Evolutionary conservation across 108 stramenopile species (phyloP).

Genomic region (Pseudonitzschia multiseries): DNA sequence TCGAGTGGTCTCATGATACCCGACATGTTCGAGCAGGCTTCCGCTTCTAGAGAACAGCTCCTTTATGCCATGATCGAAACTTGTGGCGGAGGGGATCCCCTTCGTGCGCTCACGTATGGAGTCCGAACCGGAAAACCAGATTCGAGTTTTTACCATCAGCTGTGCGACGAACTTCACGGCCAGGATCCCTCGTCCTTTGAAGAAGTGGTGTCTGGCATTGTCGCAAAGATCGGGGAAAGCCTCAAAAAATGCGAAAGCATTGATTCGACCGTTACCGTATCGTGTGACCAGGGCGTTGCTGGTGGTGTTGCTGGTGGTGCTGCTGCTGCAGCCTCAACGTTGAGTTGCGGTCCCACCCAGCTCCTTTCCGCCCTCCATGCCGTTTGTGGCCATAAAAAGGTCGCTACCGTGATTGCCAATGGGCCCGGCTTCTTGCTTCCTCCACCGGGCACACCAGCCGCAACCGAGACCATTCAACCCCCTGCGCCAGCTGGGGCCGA

Average conservation of each 20-base stretch:
- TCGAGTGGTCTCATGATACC: conserved; percentile 74
- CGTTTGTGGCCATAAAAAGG: conserved; percentile 72
- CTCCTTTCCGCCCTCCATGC: conserved; percentile 62
- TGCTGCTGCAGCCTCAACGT: conserved; percentile 22
- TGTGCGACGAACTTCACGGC: conserved; percentile 72
- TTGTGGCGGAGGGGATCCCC: conserved; percentile 15
- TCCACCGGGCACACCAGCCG: conserved; percentile 48
- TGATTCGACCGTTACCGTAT: conserved; percentile 38
- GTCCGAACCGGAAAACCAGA: conserved; percentile 18
- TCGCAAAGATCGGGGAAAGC: conserved; percentile 26
- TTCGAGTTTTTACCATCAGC: conserved; percentile 61
- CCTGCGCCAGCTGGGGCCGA: conserved; percentile 26
- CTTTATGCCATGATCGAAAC: conserved; percentile 44
- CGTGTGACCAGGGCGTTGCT: conserved; percentile 4
- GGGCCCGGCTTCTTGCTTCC: conserved; percentile 59
- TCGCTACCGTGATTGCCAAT: conserved; percentile 51
- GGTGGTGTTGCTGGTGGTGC: too few species aligned
- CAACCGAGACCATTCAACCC: conserved; percentile 54
- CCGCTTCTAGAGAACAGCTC: conserved; percentile 52
- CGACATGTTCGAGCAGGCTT: conserved; percentile 67
- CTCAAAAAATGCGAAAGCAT: conserved; percentile 55
- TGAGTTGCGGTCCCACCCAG: conserved; percentile 33
- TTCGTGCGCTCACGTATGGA: not conserved
- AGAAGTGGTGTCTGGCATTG: conserved; percentile 46
- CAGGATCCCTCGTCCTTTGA: conserved; percentile 62